These are phyloP conservation scores for Cercospora sesami DNA, from an alignment of 2,329 filamentous ascomycete species.

Conservation along the genomic window DNA sequence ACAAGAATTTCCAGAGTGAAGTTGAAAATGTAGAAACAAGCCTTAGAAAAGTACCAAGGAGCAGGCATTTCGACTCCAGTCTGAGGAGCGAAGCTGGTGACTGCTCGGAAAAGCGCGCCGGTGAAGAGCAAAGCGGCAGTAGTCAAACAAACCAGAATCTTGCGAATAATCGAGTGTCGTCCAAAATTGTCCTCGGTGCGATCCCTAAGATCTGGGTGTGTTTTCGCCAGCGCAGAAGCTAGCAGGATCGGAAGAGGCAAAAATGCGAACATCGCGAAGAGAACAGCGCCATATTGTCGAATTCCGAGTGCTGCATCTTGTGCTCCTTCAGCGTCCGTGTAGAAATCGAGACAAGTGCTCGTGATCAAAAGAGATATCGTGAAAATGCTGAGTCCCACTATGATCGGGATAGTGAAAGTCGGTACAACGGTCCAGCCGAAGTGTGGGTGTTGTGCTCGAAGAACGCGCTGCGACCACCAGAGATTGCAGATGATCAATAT, in stretches of 20 bases:
- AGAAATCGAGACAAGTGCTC: conserved; percentile 64
- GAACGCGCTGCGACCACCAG: conserved; percentile 71
- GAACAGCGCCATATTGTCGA: conserved; percentile 62
- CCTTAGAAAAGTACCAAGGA: conserved; percentile 69
- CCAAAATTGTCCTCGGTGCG: conserved; percentile 62
- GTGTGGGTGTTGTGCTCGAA: conserved; percentile 69
- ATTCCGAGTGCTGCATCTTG: conserved; percentile 60
- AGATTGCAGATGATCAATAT: conserved; percentile 77
- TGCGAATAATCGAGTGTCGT: conserved; percentile 58
- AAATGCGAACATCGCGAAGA: conserved; percentile 65
- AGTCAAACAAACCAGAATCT: conserved; percentile 64
- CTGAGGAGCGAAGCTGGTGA: conserved; percentile 54
- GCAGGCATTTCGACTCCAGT: conserved; percentile 48
- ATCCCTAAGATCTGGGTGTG: conserved; percentile 28
- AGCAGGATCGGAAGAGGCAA: conserved; percentile 62
- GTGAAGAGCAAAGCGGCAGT: conserved; percentile 62
- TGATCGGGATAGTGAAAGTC: conserved; percentile 54
- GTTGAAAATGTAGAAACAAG: conserved; percentile 78
- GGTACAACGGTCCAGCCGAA: conserved; percentile 66
- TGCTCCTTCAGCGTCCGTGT: conserved; percentile 58
- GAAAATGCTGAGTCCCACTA: conserved; percentile 60
- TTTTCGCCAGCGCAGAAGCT: conserved; percentile 49
- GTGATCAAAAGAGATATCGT: conserved; percentile 67
- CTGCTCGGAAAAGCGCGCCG: conserved; percentile 69
- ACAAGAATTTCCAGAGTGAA: conserved; percentile 72